These are phyloP conservation scores for Penicillium sp. DNA, from an alignment of 2,329 filamentous ascomycete species.

Conservation along the genomic window DNA sequence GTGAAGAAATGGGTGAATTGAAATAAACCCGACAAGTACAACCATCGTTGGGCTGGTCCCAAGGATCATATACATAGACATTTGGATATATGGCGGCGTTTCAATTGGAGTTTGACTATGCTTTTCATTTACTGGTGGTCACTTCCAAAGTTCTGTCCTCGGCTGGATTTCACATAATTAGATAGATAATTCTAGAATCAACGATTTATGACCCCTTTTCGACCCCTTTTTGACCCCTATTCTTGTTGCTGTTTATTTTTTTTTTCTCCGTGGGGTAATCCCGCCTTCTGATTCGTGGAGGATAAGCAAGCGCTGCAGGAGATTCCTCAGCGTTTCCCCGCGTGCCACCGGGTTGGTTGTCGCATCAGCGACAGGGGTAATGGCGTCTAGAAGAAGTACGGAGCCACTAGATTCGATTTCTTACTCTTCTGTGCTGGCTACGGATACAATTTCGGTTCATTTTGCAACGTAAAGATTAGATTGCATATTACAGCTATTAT, in stretches of 20 bases:
- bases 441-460: no score
- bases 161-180: background rate
- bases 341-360: background rate
- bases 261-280: background rate
- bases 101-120: background rate
- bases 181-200: background rate
- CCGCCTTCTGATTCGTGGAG: background rate
- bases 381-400: background rate
- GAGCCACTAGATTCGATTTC: background rate
- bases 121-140: background rate
- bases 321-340: background rate
- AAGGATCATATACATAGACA: background rate
- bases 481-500: background rate
- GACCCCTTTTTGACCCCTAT: background rate
- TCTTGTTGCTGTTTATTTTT: background rate
- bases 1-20: constrained; percentile 7
- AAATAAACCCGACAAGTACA: background rate
- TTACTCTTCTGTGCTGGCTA: no score
- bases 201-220: background rate
- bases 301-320: background rate
- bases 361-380: background rate
- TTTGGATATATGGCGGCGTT: background rate
- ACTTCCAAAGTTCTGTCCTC: no score
- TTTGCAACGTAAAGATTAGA: no score
- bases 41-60: background rate